Percentiles rank a stretch among this genome's conserved stretches.
Evolutionary conservation across 805 yeast genomes (phyloP).

Genomic region (Schizosaccharomyces japonicus): DNA sequence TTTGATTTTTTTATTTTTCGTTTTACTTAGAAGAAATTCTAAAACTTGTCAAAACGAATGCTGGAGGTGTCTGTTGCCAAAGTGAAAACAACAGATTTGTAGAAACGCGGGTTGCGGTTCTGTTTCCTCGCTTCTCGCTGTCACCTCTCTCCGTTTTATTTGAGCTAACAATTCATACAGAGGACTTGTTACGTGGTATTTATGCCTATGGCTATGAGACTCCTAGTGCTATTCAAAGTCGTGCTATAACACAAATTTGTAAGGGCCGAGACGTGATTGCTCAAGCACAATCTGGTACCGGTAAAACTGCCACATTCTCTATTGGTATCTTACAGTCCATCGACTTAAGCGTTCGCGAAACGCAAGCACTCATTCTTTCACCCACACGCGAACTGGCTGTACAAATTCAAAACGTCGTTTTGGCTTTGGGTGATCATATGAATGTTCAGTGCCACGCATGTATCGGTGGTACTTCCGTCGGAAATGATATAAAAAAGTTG

Average conservation of each 20-base stretch:
- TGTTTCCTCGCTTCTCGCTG: too few species aligned
- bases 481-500: constrained; percentile 68
- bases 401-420: constrained; percentile 84
- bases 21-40: too few species aligned
- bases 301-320: constrained; percentile 72
- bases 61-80: too few species aligned
- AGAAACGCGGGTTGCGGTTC: too few species aligned
- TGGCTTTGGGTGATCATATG: constrained; percentile 75
- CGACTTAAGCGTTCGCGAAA: constrained; percentile 44
- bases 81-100: too few species aligned
- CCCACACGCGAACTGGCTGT: constrained; percentile 95
- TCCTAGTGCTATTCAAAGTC: constrained; percentile 61
- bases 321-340: constrained; percentile 38
- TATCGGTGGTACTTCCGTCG: constrained; percentile 85
- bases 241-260: constrained; percentile 60
- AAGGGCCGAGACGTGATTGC: constrained; percentile 53
- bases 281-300: constrained; percentile 78
- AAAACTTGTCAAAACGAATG: too few species aligned
- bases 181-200: constrained; percentile 38
- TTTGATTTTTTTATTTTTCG: too few species aligned
- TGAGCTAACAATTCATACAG: too few species aligned
- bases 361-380: constrained; percentile 84
- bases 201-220: constrained; percentile 62
- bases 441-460: constrained; percentile 84
- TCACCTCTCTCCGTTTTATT: too few species aligned